Evolutionary conservation across 1,284 basidiomycete species (phyloP), one percentile per base, ranked within the genome.

Genomic region (Rhizopogon hawkerae): DNA sequence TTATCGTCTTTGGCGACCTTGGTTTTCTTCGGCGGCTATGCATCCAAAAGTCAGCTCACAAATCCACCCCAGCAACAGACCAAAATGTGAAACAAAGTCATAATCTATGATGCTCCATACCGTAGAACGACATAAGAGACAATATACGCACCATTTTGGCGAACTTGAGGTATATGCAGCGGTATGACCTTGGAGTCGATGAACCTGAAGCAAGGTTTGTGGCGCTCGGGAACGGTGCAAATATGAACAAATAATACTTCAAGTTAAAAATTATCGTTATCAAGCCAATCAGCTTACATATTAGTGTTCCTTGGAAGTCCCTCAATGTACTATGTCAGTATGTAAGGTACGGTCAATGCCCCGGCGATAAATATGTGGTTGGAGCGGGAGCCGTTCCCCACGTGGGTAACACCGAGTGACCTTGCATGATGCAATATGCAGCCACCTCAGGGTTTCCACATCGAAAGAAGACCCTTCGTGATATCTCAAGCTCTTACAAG

Each of bases 1-100:
- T 76, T 77, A 64, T 88, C 85, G 72, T 90, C 86, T 69, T 83
- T 85, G 58, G 78, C 78, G 60, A 75, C 83, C 72, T 85, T 87
- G 68, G 70, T 74, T 76, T 85, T 87, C 73, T 86, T 89, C 69
- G 86, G 86, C 55, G 86, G 71, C 86, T 89, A 68, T 21, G 49
- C 68, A 75, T 75, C 74, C 66, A 48, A 39, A 39, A 5, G 62
- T 74, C 61, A 75, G 72, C 48, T 51, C 49, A 26, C 53, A 60
- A 21, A 75, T 76, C 73, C 74, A 74, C 50, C 63, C 14, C 26
- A 9, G 46, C 26, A 18, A 31, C 7, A 5, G 16, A 46, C 24
- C 9, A 36, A 34, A 41, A 54, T 50, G 33, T 54, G 21, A 11
- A 9, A 41, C 49, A 23, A 52, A 6, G 1, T 9, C 45, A 21